Conservation (phyloP, 176 grass and related monocot genomes). For the Aegilops bicornis region DNA sequence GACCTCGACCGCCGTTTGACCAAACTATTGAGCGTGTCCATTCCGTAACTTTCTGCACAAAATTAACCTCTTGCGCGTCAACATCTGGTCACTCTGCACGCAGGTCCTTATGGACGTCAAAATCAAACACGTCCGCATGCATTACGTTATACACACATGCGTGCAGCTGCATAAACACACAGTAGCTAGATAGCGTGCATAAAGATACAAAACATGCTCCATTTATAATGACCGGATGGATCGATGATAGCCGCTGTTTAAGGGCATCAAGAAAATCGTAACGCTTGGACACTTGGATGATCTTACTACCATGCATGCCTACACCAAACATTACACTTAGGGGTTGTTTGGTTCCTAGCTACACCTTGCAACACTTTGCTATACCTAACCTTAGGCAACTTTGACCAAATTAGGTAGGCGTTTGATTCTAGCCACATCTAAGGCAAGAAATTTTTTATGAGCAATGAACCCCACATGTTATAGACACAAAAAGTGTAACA, state of each 20-base stretch:
- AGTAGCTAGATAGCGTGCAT: not conserved
- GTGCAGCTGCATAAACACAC: not conserved
- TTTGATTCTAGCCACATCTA: too few species aligned
- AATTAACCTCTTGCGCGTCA: not conserved
- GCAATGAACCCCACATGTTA: too few species aligned
- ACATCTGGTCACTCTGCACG: not conserved
- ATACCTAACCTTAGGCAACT: too few species aligned
- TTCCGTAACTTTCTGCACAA: not conserved
- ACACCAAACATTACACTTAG: not conserved
- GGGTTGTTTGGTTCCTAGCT: too few species aligned
- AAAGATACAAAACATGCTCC: not conserved
- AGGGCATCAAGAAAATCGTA: not conserved
- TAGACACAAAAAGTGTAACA: too few species aligned
- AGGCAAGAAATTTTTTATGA: too few species aligned
- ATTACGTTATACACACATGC: not conserved
- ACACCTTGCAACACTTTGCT: too few species aligned
- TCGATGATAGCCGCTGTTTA: not conserved
- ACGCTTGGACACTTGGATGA: not conserved
- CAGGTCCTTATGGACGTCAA: not conserved
- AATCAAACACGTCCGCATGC: not conserved
- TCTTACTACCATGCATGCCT: not conserved
- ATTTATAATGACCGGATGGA: conserved; percentile 5
- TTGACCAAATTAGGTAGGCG: too few species aligned
- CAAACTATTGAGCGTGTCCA: not conserved
- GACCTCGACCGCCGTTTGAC: not conserved